These are phyloP conservation scores for Calonectria montana DNA, from an alignment of 2,329 filamentous ascomycete species.

Conservation along the genomic window DNA sequence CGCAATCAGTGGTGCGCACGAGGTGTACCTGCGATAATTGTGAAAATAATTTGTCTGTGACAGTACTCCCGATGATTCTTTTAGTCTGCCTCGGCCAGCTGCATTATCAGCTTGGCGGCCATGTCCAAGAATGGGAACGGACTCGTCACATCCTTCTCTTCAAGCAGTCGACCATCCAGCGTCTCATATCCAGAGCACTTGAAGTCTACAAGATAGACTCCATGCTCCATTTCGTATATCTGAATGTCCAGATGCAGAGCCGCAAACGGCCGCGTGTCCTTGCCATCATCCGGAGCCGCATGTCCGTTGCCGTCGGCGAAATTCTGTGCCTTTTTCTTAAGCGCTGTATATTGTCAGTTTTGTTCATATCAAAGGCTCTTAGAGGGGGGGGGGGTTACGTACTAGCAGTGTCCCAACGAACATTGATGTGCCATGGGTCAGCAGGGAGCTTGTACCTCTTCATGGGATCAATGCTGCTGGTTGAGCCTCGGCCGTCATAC, in stretches of 20 bases:
- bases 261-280: conserved; percentile 70
- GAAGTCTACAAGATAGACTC: conserved; percentile 97
- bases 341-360: conserved; percentile 42
- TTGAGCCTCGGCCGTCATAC: conserved; percentile 51
- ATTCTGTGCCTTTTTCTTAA: conserved; percentile 39
- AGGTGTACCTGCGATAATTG: conserved; percentile 8
- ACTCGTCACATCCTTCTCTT: conserved; percentile 95
- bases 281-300: conserved; percentile 50
- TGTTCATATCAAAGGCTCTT: too few relatives aligned
- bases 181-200: conserved; percentile 98
- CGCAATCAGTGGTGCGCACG: neutral
- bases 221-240: conserved; percentile 91
- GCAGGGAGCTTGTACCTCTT: conserved; percentile 86
- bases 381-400: conserved; percentile 56
- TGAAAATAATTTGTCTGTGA: conserved; percentile 1
- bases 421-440: conserved; percentile 94
- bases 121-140: conserved; percentile 97
- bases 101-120: conserved; percentile 91
- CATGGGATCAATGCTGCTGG: conserved; percentile 61
- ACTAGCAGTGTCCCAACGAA: conserved; percentile 88
- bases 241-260: conserved; percentile 97
- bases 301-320: conserved; percentile 46
- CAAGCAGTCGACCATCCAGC: conserved; percentile 76
- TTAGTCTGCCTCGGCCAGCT: conserved; percentile 84
- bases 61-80: conserved; percentile 1